A percentile compares a stretch with the other conserved stretches of the same genome.
phyloP scores from a whole-genome alignment of 441 rosid species.

The Pelargonium australe region DNA sequence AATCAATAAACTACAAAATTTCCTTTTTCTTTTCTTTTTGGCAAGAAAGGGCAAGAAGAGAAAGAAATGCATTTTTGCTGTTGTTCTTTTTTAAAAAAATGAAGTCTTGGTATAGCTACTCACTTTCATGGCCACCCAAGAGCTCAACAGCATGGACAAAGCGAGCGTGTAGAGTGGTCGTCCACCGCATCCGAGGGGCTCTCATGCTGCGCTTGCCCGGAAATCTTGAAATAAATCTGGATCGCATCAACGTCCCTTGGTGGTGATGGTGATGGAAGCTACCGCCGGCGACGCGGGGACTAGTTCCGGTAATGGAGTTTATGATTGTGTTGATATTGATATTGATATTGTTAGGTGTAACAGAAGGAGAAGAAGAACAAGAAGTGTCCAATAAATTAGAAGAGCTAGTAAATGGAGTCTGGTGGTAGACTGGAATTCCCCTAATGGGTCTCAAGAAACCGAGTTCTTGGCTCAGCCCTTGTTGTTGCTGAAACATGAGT shows the following conservation, averaged over 20 bases:
- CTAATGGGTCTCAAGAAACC: slow-evolving; percentile 76
- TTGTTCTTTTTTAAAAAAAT: too few species aligned
- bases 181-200: slow-evolving; percentile 99
- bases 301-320: not conserved
- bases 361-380: slow-evolving; percentile 25
- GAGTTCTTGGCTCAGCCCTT: slow-evolving; percentile 46
- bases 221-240: slow-evolving; percentile 69
- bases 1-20: too few species aligned
- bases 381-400: slow-evolving; percentile 41
- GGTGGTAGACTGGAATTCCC: slow-evolving; percentile 90
- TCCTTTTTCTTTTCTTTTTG: too few species aligned
- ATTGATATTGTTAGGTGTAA: slow-evolving; percentile 25
- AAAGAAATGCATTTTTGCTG: slow-evolving; percentile 6
- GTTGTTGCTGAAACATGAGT: slow-evolving; percentile 29
- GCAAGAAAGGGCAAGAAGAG: not conserved
- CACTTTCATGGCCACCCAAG: slow-evolving; percentile 98
- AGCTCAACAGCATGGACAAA: slow-evolving; percentile 94
- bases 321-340: slow-evolving; percentile 15
- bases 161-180: slow-evolving; percentile 90
- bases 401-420: slow-evolving; percentile 28
- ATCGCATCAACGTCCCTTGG: slow-evolving; percentile 52
- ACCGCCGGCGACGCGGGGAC: too few species aligned
- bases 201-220: slow-evolving; percentile 79
- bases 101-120: slow-evolving; percentile 28
- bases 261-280: slow-evolving; percentile 19